Base-by-base conservation (phyloP, 805 yeast genomes). In the Lachancea sp. region DNA sequence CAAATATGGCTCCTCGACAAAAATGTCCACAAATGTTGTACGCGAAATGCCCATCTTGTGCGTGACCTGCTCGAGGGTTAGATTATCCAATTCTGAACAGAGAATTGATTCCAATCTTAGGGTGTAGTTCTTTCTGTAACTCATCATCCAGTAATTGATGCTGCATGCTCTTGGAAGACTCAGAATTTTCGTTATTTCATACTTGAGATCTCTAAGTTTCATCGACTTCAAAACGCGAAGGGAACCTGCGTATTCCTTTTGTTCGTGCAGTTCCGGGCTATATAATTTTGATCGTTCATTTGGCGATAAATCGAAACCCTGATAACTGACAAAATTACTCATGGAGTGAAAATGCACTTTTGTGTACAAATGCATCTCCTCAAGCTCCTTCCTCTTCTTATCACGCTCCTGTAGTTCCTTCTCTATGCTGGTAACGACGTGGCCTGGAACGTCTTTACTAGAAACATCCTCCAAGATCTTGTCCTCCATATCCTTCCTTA, bases 271-370 rank as follows among this genome's bases (percentile, higher is more conserved):
- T 1, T 69, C 73, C 22, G 74, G 71, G 34, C 74, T 74, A 48
- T 66, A 79, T 33, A 68, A 67, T 33, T 67, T 66, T 8, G 58
- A 49, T 15, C 56, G 49, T 11, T 74, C 72, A 67, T 84, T 84
- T 3, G 86, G 80, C 9, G 80, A 85, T 12, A 83, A 55, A 58
- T 88, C 96, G 54, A 84, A 80, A 0, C 94, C 95, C 52, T 76
- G 70, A 54, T 75, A 80, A 40, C 74, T 65, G 41, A 66, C 63
- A 51, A 85, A 81, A 30, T 77, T 73, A 2, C 67, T 56, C 29
- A 67, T 56, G 0, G 83, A 71, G 43, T 75, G 76, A 22, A 86
- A 61, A 38, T 75, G 72, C 38, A 85, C 71, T 38, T 71, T 72
- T 31, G 74, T 65, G 53, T 77, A 82, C 18, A 78, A 55, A 52